Evolutionary conservation across 2,329 filamentous ascomycete genomes (phyloP).

Genomic region (Camillea tinctor): DNA sequence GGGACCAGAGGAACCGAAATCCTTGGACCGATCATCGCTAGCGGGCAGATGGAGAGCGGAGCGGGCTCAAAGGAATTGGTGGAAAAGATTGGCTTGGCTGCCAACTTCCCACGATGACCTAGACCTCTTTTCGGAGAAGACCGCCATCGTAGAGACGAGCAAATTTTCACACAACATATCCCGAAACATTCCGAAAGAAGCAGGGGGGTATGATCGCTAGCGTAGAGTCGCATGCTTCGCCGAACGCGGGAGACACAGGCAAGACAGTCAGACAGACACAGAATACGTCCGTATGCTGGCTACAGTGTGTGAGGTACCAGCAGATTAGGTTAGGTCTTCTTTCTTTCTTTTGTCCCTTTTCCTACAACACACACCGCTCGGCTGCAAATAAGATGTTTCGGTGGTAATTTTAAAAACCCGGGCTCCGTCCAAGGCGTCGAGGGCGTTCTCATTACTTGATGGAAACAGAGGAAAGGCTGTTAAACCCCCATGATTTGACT

Average conservation of each 20-base stretch:
- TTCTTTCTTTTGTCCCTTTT: too few species aligned
- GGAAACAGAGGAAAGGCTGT: constrained; percentile 16
- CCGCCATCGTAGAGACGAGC: not conserved
- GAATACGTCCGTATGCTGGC: too few species aligned
- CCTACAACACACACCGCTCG: too few species aligned
- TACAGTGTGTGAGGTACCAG: not conserved
- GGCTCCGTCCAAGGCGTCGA: constrained; percentile 11
- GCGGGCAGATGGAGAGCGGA: constrained; percentile 21
- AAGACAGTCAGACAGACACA: too few species aligned
- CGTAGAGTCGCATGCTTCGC: not conserved
- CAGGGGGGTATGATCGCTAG: not conserved
- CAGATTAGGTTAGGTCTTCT: not conserved
- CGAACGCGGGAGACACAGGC: not conserved
- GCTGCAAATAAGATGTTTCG: not conserved
- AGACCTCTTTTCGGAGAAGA: not conserved
- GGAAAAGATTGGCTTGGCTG: not conserved
- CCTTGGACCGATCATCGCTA: constrained; percentile 12
- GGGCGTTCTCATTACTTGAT: constrained; percentile 29
- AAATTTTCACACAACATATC: not conserved
- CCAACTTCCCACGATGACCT: too few species aligned
- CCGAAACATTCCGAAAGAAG: constrained; percentile 10
- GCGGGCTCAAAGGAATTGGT: constrained; percentile 17
- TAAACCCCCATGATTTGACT: not conserved
- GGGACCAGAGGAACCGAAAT: constrained; percentile 6
- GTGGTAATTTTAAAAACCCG: not conserved